Percentiles rank a stretch among this genome's conserved stretches.
Evolutionary conservation across 73 alveolate genomes (phyloP).

Genomic region (Paramecium biaurelia): DNA sequence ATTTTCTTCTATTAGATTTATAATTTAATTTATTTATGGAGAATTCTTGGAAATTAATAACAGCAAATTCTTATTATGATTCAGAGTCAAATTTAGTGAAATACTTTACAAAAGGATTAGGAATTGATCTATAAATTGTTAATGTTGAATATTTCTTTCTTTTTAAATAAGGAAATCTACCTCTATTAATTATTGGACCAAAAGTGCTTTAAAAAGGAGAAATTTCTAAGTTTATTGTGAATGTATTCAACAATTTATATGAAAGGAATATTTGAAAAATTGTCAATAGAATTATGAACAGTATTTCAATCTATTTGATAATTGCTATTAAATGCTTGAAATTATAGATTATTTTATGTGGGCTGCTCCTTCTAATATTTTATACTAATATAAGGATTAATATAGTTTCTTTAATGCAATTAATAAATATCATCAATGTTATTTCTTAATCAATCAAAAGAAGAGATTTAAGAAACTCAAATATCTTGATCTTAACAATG

Average conservation of each 20-base stretch:
- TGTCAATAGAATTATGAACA: neutral
- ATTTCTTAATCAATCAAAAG: neutral
- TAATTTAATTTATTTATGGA: constrained; percentile 5
- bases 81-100: neutral
- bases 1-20: neutral
- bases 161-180: neutral
- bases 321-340: neutral
- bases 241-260: neutral
- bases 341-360: neutral
- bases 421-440: neutral
- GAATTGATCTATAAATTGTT: neutral
- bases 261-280: neutral
- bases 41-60: constrained; percentile 24
- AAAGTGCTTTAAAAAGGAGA: neutral
- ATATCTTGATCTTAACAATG: neutral
- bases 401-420: neutral
- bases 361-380: neutral
- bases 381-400: neutral
- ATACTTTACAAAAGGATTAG: neutral
- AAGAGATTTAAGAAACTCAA: neutral
- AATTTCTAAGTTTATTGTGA: neutral
- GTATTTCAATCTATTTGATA: neutral
- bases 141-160: neutral
- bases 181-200: constrained; percentile 15
- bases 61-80: neutral